A percentile compares a stretch with the other conserved stretches of the same genome.
Evolutionary conservation across 805 yeast genomes (phyloP).

Genomic region (Candida xyloterini): DNA sequence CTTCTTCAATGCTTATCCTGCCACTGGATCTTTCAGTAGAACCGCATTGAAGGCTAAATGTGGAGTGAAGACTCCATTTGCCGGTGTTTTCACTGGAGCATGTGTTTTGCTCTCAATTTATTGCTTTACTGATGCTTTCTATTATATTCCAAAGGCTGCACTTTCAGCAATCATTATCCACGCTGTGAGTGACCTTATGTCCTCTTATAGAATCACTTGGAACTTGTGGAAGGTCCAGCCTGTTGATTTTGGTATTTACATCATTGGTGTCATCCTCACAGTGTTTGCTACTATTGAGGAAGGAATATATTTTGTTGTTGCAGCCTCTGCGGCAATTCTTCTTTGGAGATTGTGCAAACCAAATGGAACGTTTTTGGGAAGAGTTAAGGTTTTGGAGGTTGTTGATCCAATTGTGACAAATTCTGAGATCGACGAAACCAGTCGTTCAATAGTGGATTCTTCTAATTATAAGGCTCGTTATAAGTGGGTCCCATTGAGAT

Average conservation of each 20-base stretch:
- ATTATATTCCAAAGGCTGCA: conserved; percentile 86
- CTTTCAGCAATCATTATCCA: conserved; percentile 87
- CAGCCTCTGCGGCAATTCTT: conserved; percentile 74
- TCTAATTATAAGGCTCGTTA: conserved; percentile 17
- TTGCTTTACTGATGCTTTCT: conserved; percentile 78
- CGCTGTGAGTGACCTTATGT: conserved; percentile 83
- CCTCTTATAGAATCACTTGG: conserved; percentile 64
- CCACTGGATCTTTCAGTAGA: conserved; percentile 94
- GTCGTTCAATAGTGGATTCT: conserved; percentile 46
- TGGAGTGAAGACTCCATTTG: conserved; percentile 92
- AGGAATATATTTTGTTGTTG: conserved; percentile 88
- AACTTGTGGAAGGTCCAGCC: conserved; percentile 73
- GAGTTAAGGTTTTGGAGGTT: conserved; percentile 69
- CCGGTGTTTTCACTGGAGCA: conserved; percentile 86
- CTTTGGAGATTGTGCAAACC: conserved; percentile 78
- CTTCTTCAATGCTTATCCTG: conserved; percentile 90
- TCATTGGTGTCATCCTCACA: conserved; percentile 69
- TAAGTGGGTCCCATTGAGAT: conserved; percentile 67
- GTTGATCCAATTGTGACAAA: conserved; percentile 50
- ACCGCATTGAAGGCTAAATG: conserved; percentile 93
- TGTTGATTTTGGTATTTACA: conserved; percentile 66
- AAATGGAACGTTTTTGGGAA: conserved; percentile 77
- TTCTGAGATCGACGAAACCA: background rate
- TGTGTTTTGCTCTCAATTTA: conserved; percentile 86
- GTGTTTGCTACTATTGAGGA: conserved; percentile 78